phyloP scores from a whole-genome alignment of 805 yeast genomes.

The Wickerhamiella galacta region DNA sequence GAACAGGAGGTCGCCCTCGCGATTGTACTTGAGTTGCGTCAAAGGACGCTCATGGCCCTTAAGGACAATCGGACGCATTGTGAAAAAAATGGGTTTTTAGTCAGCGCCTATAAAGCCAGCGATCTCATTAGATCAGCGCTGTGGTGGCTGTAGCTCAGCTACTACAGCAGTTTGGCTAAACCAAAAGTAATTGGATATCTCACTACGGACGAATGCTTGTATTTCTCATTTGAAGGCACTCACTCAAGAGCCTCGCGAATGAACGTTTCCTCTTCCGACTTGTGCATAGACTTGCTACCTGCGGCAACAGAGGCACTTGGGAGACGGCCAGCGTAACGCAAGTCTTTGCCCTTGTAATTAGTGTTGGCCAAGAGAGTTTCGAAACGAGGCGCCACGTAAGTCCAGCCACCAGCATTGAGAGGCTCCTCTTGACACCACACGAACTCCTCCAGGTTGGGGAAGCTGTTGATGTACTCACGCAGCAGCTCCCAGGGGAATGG shows the following conservation, averaged over 20 bases:
- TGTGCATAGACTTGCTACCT: constrained; percentile 80
- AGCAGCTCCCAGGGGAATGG: constrained; percentile 98
- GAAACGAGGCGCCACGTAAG: constrained; percentile 69
- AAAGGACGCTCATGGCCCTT: constrained; percentile 97
- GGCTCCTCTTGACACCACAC: constrained; percentile 99
- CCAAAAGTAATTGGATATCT: too few species aligned
- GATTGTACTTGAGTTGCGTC: constrained; percentile 89
- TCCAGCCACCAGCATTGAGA: constrained; percentile 86
- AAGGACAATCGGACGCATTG: constrained; percentile 19
- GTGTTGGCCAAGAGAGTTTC: constrained; percentile 63
- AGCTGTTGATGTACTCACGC: constrained; percentile 63
- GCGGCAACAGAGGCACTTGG: constrained; percentile 98
- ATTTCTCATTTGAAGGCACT: too few species aligned
- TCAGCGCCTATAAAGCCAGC: too few species aligned
- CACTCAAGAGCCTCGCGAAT: constrained; percentile 57
- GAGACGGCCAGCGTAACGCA: constrained; percentile 92
- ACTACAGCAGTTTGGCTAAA: too few species aligned
- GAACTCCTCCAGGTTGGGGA: constrained; percentile 70
- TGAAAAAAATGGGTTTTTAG: neutral
- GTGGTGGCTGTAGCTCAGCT: too few species aligned
- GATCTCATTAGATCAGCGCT: too few species aligned
- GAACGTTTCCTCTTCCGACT: constrained; percentile 76
- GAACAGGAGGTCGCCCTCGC: constrained; percentile 86
- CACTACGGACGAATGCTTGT: too few species aligned
- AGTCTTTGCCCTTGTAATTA: constrained; percentile 35